Base-by-base conservation (phyloP, 1,284 basidiomycete genomes). In the Naganishia cerealis region DNA sequence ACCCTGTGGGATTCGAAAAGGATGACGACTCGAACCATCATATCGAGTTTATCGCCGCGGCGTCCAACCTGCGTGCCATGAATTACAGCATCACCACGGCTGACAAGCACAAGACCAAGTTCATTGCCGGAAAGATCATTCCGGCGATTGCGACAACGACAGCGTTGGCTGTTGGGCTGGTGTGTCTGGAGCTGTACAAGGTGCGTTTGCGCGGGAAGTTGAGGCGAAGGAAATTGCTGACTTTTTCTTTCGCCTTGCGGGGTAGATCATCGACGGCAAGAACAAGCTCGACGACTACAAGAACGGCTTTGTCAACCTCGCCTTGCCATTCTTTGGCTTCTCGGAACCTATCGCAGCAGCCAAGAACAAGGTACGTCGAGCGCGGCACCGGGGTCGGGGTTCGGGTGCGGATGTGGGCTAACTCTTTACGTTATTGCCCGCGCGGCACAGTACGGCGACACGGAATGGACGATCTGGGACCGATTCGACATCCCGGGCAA, bases 51-150 rank as follows among this genome's bases (percentile, higher is more conserved):
- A 97, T 99, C 82, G 97, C 94, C 43, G 91, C 96, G 7, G 91
- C 96, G 3, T 97, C 95, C 61, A 99, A 99, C 83, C 85, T 99
- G 71, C 91, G 96, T 56, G 96, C 96, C 0, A 86, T 88, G 83
- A 99, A 99, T 83, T 99, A 99, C 82, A 89, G 84, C 72, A 99
- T 99, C 78, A 85, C 86, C 62, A 84, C 86, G 29, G 93, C 94
- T 15, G 93, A 97, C 81, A 87, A 89, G 67, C 94, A 99, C 82
- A 87, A 90, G 71, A 99, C 95, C 52, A 99, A 99, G 84, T 91
- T 96, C 79, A 97, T 99, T 76, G 97, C 96, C 3, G 96, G 96
- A 67, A 99, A 99, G 85, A 99, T 99, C 76, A 99, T 99, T 73
- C 96, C 96, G 65, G 96, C 96, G 18, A 99, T 99, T 76, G 96